Base-by-base conservation (phyloP, 352 stramenopile species). In the Phytopythium boreale region DNA sequence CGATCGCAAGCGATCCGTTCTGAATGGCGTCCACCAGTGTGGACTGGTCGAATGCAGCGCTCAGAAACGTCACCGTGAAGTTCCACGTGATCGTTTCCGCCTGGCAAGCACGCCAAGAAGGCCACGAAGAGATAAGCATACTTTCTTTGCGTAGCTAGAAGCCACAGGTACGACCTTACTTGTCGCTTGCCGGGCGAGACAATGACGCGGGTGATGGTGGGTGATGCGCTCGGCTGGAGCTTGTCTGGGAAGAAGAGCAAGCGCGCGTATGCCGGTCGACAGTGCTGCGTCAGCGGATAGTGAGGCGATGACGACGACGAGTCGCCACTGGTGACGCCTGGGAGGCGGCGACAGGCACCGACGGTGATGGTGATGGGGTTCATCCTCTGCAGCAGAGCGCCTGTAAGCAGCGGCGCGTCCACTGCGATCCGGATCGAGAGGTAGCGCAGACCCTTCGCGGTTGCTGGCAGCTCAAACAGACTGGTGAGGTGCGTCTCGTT, bases 341-440 rank as follows among this genome's bases (percentile, higher is more conserved):
- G 87, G 1, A 95, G 67, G 10, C 65, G 70, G 7, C 71, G 74
- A 27, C 66, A 73, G 0, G 73, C 71, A 46, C 63, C 64, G 12
- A 95, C 53, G 0, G 81, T 79, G 49, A 95, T 59, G 1, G 76
- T 90, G 51, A 95, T 68, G 0, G 87, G 84, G 29, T 93, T 95
- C 29, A 93, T 64, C 51, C 70, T 79, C 50, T 71, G 67, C 24
- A 68, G 41, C 6, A 92, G 67, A 2, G 70, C 56, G 0, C 68
- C 55, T 3, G 63, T 68, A 6, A 95, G 69, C 31, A 92, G 34
- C 2, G 81, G 72, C 29, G 79, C 68, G 66, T 91, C 76, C 11
- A 88, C 61, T 19, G 52, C 65, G 49, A 95, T 51, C 22, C 74
- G 74, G 17, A 92, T 77, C 22, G 73, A 68, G 27, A 93, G 68